Evolutionary conservation across 1,284 basidiomycete species (phyloP).

Genomic region (Volvariella volvacea): DNA sequence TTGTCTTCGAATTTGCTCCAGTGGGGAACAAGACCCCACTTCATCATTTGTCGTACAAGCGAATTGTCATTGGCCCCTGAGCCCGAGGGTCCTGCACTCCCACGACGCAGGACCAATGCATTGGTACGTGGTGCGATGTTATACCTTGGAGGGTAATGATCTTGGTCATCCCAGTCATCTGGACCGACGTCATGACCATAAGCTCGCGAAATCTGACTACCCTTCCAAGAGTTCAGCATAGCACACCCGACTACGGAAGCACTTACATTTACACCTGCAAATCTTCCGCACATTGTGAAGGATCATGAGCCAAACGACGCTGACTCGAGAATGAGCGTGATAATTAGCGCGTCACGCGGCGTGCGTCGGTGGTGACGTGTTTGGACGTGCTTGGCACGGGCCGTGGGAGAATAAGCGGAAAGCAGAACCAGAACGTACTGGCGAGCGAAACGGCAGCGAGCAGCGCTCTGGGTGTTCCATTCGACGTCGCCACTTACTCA

Average conservation of each 20-base stretch:
- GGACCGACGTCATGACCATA: slow-evolving; percentile 29
- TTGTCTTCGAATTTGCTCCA: slow-evolving; percentile 75
- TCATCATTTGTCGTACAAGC: slow-evolving; percentile 67
- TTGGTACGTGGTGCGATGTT: slow-evolving; percentile 69
- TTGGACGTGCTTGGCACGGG: slow-evolving; percentile 8
- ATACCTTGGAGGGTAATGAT: slow-evolving; percentile 53
- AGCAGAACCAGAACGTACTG: slow-evolving; percentile 8
- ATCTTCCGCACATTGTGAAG: slow-evolving; percentile 57
- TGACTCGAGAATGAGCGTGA: too few relatives aligned
- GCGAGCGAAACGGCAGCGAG: slow-evolving; percentile 5
- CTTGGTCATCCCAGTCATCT: slow-evolving; percentile 58
- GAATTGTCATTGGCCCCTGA: slow-evolving; percentile 6
- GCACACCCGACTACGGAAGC: too few relatives aligned
- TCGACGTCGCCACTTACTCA: slow-evolving; percentile 14
- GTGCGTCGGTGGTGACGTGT: slow-evolving; percentile 6
- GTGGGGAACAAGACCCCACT: slow-evolving; percentile 87
- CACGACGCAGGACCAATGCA: slow-evolving; percentile 57
- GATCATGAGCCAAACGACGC: background rate
- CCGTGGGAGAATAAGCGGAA: slow-evolving; percentile 17
- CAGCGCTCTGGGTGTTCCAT: slow-evolving; percentile 1
- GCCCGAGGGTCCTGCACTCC: slow-evolving; percentile 15
- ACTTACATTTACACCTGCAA: slow-evolving; percentile 45
- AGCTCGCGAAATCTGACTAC: too few relatives aligned
- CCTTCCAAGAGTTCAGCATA: too few relatives aligned
- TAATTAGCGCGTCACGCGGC: too few relatives aligned